These are phyloP conservation scores for Odonthalia washingtoniensis DNA, from an alignment of 31 red algal genomes.

Conservation along the genomic window DNA sequence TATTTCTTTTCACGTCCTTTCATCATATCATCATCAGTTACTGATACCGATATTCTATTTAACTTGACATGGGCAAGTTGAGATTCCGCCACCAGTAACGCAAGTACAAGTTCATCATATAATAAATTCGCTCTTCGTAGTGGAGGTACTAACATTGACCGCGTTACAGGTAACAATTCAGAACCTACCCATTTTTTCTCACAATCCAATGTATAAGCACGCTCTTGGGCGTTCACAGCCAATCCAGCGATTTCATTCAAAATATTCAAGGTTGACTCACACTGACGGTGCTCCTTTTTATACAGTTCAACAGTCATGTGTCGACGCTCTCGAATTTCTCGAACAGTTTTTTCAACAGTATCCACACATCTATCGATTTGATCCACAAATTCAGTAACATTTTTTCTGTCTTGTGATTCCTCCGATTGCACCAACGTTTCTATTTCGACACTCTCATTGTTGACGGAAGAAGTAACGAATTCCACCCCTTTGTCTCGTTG, in stretches of 20 bases:
- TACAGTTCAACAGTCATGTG: background rate
- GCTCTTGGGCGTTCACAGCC: background rate
- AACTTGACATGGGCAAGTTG: background rate
- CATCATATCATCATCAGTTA: too few species aligned
- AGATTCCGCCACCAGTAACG: background rate
- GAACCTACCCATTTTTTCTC: background rate
- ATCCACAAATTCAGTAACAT: background rate
- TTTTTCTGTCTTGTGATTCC: background rate
- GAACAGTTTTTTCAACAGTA: background rate
- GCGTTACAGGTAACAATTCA: background rate
- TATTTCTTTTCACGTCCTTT: slow-evolving; percentile 4
- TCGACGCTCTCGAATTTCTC: background rate
- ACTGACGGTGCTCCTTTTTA: background rate
- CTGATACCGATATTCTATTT: too few species aligned
- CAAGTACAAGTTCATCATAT: background rate
- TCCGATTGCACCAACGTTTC: background rate
- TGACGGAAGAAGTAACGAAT: too few species aligned
- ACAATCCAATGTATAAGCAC: background rate
- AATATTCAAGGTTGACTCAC: background rate
- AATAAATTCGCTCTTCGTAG: background rate
- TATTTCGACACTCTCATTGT: background rate
- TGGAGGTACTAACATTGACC: background rate
- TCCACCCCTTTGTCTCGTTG: too few species aligned
- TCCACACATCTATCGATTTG: background rate
- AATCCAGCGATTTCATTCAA: background rate